Evolutionary conservation across 2,329 filamentous ascomycete genomes (phyloP), one percentile per base, ranked within the genome.

Genomic region (Sporothrix phasma): DNA sequence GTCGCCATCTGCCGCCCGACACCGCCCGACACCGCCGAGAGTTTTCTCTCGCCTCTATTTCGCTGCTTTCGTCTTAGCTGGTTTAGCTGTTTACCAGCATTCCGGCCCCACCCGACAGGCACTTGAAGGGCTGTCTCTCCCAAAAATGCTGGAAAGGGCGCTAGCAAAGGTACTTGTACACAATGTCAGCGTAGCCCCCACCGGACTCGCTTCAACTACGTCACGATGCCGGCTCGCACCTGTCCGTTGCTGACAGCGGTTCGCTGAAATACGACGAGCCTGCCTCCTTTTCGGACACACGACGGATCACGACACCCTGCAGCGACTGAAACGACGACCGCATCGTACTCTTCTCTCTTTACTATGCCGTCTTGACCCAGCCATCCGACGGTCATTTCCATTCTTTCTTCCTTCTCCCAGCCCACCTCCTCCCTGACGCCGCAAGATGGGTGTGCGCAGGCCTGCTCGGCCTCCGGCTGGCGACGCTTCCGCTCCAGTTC

Each of bases 141-240:
- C 15, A 19, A 43, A 6, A 58, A 43, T 58, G 37, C 54, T n/a
- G 19, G 24, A 19, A 19, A 34, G 17, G 10, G 31, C 51, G 51
- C 51, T 56, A 56, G 13, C 31, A 56, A 56, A 56, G 31, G 26
- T 19, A 37, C 34, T 10, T 13, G n/a, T n/a, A 41, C 17, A 39
- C 46, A 39, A 58, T 26, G 46, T 49, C 47, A 49, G 37, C 22
- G 54, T 64, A 64, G 58, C 41, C 58, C 41, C 37, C 31, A 37
- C 46, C 24, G 37, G 54, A n/a, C 11, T 62, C 60, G 45, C 45
- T 43, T 34, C 63, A 65, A 65, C 64, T 65, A 65, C 64, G 64
- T 65, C 64, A 65, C 43, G 15, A 31, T 41, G 19, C 15, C 37
- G 49, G 17, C 15, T 37, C 37, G 54, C 54, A 58, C 34, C 54